phyloP scores from a whole-genome alignment of 164 flowering plant species.

The Cinnamomum chago region DNA sequence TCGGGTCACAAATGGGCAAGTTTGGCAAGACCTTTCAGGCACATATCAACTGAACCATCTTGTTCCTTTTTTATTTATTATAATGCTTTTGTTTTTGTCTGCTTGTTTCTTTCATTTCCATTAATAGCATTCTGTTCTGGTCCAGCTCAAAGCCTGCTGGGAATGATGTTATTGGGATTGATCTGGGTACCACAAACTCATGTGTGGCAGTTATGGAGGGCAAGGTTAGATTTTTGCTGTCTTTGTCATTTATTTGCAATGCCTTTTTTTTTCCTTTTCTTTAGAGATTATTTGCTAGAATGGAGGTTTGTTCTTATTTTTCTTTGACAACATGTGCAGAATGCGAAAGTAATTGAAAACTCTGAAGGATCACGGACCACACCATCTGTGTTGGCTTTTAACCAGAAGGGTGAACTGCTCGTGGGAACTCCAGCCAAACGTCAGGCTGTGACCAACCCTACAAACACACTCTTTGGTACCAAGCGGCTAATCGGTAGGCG shows the following conservation, averaged over 20 bases:
- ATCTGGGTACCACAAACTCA: constrained; percentile 83
- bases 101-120: neutral
- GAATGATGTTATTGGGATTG: constrained; percentile 75
- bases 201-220: constrained; percentile 88
- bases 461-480: constrained; percentile 55
- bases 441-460: constrained; percentile 69
- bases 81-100: neutral
- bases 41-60: neutral
- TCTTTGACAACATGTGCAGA: constrained; percentile 24
- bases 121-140: neutral
- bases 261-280: neutral
- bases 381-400: constrained; percentile 68
- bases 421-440: constrained; percentile 71
- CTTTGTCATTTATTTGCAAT: neutral
- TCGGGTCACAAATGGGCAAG: constrained; percentile 33
- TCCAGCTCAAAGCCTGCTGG: constrained; percentile 61
- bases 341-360: constrained; percentile 62
- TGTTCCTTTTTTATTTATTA: neutral
- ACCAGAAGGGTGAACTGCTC: constrained; percentile 50
- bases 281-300: too few relatives aligned
- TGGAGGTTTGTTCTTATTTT: too few relatives aligned
- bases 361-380: constrained; percentile 69
- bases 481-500: constrained; percentile 63
- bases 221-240: constrained; percentile 37
- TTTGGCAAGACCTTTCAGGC: constrained; percentile 70